phyloP scores from a whole-genome alignment of 345 rosid species.

The Euphorbia pulcherrima region DNA sequence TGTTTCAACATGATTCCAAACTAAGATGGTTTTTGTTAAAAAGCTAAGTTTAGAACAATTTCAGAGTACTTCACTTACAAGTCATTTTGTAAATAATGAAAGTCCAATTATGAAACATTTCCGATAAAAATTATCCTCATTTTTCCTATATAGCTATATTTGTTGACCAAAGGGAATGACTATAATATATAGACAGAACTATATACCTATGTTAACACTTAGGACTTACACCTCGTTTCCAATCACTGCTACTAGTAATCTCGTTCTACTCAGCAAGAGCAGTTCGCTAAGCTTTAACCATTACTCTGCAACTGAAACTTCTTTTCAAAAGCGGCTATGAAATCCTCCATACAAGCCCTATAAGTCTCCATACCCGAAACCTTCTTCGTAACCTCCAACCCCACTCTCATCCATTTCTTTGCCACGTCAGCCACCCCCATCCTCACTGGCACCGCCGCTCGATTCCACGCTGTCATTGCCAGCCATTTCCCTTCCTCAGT shows the following conservation, averaged over 20 bases:
- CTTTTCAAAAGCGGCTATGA: conserved; percentile 43
- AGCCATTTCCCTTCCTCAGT: conserved; percentile 93
- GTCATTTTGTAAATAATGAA: no score
- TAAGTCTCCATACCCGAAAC: conserved; percentile 73
- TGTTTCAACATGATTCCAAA: no score
- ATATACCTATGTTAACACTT: no score
- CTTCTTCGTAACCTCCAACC: conserved; percentile 63
- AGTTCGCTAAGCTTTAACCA: conserved; percentile 19
- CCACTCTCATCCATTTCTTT: conserved; percentile 70
- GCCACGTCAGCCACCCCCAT: conserved; percentile 62
- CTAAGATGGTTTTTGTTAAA: no score
- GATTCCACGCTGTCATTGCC: conserved; percentile 91
- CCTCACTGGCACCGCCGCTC: conserved; percentile 71
- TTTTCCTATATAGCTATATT: no score
- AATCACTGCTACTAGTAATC: background rate
- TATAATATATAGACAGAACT: no score
- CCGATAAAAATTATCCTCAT: no score
- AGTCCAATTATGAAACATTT: no score
- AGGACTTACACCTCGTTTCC: background rate
- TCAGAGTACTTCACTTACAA: no score
- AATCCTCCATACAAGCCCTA: conserved; percentile 80
- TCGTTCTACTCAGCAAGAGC: background rate
- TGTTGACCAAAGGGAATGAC: no score
- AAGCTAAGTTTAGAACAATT: no score
- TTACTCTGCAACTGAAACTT: conserved; percentile 28